Conservation (phyloP, 2,329 filamentous ascomycete species). For the Ilyonectria robusta region DNA sequence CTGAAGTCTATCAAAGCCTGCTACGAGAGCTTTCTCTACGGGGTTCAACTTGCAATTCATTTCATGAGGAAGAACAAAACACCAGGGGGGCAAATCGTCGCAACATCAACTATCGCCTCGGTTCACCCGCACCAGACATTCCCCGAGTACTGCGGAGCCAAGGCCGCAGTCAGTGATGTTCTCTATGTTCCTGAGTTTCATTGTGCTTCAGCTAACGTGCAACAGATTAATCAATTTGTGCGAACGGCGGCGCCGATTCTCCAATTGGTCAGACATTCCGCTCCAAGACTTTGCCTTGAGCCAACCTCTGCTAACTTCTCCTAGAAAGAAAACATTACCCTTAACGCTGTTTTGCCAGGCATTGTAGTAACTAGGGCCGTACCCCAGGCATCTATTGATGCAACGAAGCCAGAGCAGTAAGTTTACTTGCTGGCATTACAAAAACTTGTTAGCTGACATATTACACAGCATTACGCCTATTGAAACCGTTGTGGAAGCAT, state of each 20-base stretch:
- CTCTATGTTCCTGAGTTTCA: background rate
- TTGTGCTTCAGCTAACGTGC: background rate
- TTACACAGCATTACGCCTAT: background rate
- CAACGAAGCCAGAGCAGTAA: slow-evolving; percentile 4
- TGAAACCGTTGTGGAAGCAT: background rate
- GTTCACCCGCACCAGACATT: slow-evolving; percentile 3
- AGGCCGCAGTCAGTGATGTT: background rate
- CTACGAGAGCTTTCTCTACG: slow-evolving; percentile 8
- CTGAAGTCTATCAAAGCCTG: slow-evolving; percentile 6
- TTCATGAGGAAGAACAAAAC: slow-evolving; percentile 10
- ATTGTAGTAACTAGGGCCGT: slow-evolving; percentile 2
- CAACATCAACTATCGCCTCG: background rate
- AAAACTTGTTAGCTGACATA: background rate
- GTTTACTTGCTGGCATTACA: background rate
- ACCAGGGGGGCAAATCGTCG: background rate
- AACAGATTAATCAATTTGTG: slow-evolving; percentile 7
- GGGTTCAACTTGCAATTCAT: slow-evolving; percentile 2
- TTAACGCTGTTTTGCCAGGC: background rate
- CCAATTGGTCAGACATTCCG: background rate
- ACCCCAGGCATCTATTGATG: background rate
- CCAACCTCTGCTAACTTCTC: background rate
- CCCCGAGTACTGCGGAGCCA: slow-evolving; percentile 4
- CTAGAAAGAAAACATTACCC: slow-evolving; percentile 1
- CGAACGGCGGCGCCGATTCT: slow-evolving; percentile 4
- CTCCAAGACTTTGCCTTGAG: background rate